Base-by-base conservation (phyloP, 176 grass and related monocot genomes). In the Areca catechu region DNA sequence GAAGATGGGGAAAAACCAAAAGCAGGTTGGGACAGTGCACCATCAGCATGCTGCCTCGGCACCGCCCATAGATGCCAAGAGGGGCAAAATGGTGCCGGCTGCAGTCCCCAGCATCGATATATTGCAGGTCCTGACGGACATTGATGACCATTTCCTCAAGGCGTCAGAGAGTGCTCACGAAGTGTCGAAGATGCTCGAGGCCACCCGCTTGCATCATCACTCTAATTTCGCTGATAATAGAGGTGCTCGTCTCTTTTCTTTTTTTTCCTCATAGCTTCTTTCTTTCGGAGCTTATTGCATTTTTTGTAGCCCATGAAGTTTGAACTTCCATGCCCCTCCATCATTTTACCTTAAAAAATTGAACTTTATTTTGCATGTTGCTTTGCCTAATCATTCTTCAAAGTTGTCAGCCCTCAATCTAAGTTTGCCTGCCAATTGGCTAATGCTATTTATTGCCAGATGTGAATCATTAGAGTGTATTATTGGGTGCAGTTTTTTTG, bases 141-240 rank as follows among this genome's bases (percentile, higher is more conserved):
- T 98, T 20, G 94, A 98, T 18, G 88, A 89, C 1, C 75, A 80
- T 53, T 98, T 93, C 55, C 58, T 98, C n/a, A 89, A 76, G 61
- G 88, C 94, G 0, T 98, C 88, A 0, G 78, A 98, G 84, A 93
- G 94, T 21, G 52, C 88, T 0, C 69, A 76, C 16, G 88, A 89
- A 68, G 94, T 98, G 12, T 92, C 81, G 20, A 93, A 85, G 59
- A 73, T 73, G 56, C 78, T 98, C 19, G 94, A 98, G 71, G 94
- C 94, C 17, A 98, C 87, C 63, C 61, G 94, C 74, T 89, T 93
- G 94, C 94, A 98, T 76, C 93, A 98, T 53, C 94, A 98, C 79
- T 98, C 94, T 69, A 98, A 92, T 78, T 98, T 89, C 67, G 81
- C 61, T 15, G 84, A 98, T 66, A 89, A 74, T 24, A 69, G 88